A percentile compares a stretch with the other conserved stretches of the same genome.
Evolutionary conservation across 371 early-diverging fungal species (phyloP).

Genomic region (Lichtheimia ornata): DNA sequence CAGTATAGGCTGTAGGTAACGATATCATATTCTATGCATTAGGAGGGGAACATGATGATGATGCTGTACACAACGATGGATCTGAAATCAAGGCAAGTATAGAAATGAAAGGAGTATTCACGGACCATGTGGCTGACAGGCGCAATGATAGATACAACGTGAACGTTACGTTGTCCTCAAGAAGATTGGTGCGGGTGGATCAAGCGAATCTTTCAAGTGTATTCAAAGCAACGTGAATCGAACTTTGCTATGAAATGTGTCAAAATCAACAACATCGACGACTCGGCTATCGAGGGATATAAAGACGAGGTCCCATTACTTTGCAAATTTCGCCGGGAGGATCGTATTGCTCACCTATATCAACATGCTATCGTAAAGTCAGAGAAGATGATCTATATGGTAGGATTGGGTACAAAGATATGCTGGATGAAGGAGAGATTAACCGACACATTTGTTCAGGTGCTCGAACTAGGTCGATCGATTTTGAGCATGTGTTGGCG

Average conservation of each 20-base stretch:
- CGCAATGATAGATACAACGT: not conserved
- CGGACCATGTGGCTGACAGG: too few relatives aligned
- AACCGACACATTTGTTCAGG: slow-evolving; percentile 17
- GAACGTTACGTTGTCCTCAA: slow-evolving; percentile 41
- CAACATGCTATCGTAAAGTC: slow-evolving; percentile 75
- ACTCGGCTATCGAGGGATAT: slow-evolving; percentile 67
- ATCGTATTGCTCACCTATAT: slow-evolving; percentile 74
- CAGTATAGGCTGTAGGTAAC: too few relatives aligned
- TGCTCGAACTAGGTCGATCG: slow-evolving; percentile 96
- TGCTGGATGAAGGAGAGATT: too few relatives aligned
- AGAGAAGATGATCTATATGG: slow-evolving; percentile 7
- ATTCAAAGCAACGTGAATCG: slow-evolving; percentile 55
- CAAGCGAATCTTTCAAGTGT: slow-evolving; percentile 85
- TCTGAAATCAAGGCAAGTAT: too few relatives aligned
- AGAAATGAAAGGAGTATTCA: too few relatives aligned
- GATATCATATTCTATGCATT: too few relatives aligned
- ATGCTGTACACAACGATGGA: too few relatives aligned
- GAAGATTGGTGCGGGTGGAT: slow-evolving; percentile 87
- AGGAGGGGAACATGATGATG: too few relatives aligned
- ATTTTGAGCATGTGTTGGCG: slow-evolving; percentile 75
- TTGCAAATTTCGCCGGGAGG: slow-evolving; percentile 57
- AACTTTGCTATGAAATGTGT: slow-evolving; percentile 89
- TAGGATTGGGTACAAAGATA: not conserved
- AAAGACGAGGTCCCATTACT: slow-evolving; percentile 84
- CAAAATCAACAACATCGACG: slow-evolving; percentile 69